phyloP scores from a whole-genome alignment of 163 green algal genomes.

The Scenedesmus sp. region DNA sequence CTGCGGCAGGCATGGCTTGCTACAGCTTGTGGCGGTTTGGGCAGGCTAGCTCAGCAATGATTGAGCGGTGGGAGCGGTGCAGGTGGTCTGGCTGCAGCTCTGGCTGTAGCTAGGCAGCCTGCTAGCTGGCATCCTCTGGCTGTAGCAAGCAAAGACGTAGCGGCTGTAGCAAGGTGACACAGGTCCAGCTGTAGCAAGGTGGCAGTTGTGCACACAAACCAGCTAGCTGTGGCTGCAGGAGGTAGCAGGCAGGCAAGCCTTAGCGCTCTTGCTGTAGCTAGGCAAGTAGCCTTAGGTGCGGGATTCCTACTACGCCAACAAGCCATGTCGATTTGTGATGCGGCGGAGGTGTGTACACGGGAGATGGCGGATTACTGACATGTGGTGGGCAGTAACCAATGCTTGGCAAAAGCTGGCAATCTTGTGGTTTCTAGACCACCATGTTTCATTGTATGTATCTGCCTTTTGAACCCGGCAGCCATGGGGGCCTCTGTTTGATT shows the following conservation, averaged over 20 bases:
- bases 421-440: too few relatives aligned
- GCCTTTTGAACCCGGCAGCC: too few relatives aligned
- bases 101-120: neutral
- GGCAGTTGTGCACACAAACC: neutral
- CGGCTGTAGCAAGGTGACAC: neutral
- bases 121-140: neutral
- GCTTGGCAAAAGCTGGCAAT: too few relatives aligned
- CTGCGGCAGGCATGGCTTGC: neutral
- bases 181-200: neutral
- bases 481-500: too few relatives aligned
- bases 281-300: too few relatives aligned
- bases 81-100: neutral
- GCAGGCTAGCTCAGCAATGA: neutral
- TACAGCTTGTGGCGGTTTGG: constrained; percentile 1
- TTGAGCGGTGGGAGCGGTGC: neutral
- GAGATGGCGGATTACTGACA: too few relatives aligned
- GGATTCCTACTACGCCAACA: too few relatives aligned
- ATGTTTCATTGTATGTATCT: too few relatives aligned
- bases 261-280: too few relatives aligned
- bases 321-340: too few relatives aligned
- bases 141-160: neutral
- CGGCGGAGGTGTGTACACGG: too few relatives aligned
- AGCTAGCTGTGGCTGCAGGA: neutral
- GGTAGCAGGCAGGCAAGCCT: neutral
- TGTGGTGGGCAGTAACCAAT: too few relatives aligned